Evolutionary conservation across 169 alveolate species (phyloP).

Genomic region (Cryptosporidium sp.): DNA sequence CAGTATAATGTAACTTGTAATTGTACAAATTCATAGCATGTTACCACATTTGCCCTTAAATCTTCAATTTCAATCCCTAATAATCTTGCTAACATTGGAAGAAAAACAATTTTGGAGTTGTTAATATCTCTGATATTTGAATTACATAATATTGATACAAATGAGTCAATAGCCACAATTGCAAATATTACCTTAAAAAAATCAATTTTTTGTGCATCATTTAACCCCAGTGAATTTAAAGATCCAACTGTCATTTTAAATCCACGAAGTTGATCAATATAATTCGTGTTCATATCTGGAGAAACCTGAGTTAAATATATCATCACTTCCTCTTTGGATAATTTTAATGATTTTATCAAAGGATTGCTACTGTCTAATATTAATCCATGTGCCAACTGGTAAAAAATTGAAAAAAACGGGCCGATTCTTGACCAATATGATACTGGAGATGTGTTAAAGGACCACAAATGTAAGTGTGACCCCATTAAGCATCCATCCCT

Average conservation of each 20-base stretch:
- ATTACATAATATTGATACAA: slow-evolving; percentile 23
- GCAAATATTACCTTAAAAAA: slow-evolving; percentile 44
- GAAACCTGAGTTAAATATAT: slow-evolving; percentile 50
- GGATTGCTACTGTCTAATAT: slow-evolving; percentile 54
- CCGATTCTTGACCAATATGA: slow-evolving; percentile 46
- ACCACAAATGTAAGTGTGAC: slow-evolving; percentile 36
- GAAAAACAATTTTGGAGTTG: slow-evolving; percentile 21
- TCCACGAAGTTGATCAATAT: slow-evolving; percentile 47
- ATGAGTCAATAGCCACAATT: slow-evolving; percentile 52
- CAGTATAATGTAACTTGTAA: slow-evolving; percentile 41
- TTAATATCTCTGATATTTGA: neutral
- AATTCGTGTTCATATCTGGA: slow-evolving; percentile 42
- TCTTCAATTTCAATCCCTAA: slow-evolving; percentile 44
- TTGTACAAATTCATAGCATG: slow-evolving; percentile 42
- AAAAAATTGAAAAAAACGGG: slow-evolving; percentile 51
- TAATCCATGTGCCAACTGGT: slow-evolving; percentile 69
- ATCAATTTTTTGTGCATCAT: slow-evolving; percentile 51
- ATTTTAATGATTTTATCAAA: slow-evolving; percentile 18
- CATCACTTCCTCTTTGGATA: slow-evolving; percentile 19
- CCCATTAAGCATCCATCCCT: slow-evolving; percentile 54
- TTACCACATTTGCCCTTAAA: neutral
- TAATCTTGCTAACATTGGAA: slow-evolving; percentile 47
- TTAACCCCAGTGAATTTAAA: slow-evolving; percentile 48
- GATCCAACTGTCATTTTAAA: slow-evolving; percentile 67
- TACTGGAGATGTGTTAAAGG: slow-evolving; percentile 39